These are phyloP conservation scores for Moesziomyces globuligerus DNA, from an alignment of 1,284 basidiomycete genomes.

Conservation along the genomic window DNA sequence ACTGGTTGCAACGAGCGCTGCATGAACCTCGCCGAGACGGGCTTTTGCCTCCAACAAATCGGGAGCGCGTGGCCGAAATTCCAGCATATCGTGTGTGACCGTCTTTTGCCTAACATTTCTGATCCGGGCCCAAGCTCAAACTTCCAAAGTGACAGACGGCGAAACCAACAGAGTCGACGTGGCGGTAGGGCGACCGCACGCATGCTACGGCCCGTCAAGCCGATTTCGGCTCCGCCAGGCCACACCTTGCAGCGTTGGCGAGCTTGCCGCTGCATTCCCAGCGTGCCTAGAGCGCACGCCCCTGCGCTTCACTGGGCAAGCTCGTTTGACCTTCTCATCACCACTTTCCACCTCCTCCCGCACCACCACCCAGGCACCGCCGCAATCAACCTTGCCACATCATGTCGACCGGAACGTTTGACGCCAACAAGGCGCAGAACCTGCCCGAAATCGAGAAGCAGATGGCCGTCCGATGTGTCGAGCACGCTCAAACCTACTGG, in stretches of 20 bases:
- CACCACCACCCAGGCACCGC: background rate
- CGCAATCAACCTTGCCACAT: constrained; percentile 2
- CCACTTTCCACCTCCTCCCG: background rate
- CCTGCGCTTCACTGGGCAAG: background rate
- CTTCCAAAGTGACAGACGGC: background rate
- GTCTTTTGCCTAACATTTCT: background rate
- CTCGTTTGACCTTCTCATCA: background rate
- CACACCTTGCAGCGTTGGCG: background rate
- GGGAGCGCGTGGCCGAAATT: too few relatives aligned
- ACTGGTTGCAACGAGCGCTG: background rate
- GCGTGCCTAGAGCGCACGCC: background rate
- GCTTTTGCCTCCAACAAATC: too few relatives aligned
- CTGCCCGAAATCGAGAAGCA: constrained; percentile 95
- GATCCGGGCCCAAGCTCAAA: too few relatives aligned
- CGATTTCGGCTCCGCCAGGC: background rate
- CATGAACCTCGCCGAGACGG: background rate
- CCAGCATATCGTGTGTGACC: too few relatives aligned
- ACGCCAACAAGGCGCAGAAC: constrained; percentile 75
- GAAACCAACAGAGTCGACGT: background rate
- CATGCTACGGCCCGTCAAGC: background rate
- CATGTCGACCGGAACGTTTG: constrained; percentile 58
- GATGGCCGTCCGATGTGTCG: constrained; percentile 91
- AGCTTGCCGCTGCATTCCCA: background rate
- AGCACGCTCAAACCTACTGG: constrained; percentile 85
- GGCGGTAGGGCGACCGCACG: background rate